Percentiles rank a stretch among this genome's conserved stretches.
Conservation (phyloP, 2,329 filamentous ascomycete species). For the Volutella citrinella region DNA sequence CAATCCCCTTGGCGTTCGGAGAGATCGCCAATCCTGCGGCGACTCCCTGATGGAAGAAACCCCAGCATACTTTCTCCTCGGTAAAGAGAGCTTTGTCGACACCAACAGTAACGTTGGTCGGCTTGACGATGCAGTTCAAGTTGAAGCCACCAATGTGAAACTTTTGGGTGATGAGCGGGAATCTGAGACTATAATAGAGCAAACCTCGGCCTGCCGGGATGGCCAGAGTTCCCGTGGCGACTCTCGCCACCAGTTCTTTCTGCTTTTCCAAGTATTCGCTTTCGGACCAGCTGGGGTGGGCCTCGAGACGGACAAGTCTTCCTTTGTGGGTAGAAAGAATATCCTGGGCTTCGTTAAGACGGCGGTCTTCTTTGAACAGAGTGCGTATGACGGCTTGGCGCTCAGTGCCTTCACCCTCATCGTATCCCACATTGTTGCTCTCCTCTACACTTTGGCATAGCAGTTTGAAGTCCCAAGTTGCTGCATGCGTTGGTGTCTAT, state of each 20-base stretch:
- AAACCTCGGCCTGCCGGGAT: conserved; percentile 85
- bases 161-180: conserved; percentile 88
- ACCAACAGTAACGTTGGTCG: conserved; percentile 87
- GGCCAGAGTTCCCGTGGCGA: conserved; percentile 84
- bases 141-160: conserved; percentile 89
- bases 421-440: conserved; percentile 57
- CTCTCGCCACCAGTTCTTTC: conserved; percentile 81
- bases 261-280: conserved; percentile 87
- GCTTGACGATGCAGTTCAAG: conserved; percentile 86
- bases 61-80: conserved; percentile 97
- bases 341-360: conserved; percentile 79
- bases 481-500: conserved; percentile 60
- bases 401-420: conserved; percentile 80
- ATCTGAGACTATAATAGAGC: conserved; percentile 81
- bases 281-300: conserved; percentile 76
- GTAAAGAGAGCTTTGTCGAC: conserved; percentile 84
- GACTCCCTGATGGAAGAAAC: conserved; percentile 95
- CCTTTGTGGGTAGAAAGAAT: conserved; percentile 83
- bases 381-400: conserved; percentile 78
- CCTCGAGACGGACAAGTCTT: conserved; percentile 72
- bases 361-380: conserved; percentile 87
- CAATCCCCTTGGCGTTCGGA: conserved; percentile 84
- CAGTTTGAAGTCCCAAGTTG: conserved; percentile 72
- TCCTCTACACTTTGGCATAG: conserved; percentile 68
- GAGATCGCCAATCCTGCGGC: conserved; percentile 92